These are phyloP conservation scores for Serendipita sp. DNA, from an alignment of 768 basidiomycete genomes.

Conservation along the genomic window DNA sequence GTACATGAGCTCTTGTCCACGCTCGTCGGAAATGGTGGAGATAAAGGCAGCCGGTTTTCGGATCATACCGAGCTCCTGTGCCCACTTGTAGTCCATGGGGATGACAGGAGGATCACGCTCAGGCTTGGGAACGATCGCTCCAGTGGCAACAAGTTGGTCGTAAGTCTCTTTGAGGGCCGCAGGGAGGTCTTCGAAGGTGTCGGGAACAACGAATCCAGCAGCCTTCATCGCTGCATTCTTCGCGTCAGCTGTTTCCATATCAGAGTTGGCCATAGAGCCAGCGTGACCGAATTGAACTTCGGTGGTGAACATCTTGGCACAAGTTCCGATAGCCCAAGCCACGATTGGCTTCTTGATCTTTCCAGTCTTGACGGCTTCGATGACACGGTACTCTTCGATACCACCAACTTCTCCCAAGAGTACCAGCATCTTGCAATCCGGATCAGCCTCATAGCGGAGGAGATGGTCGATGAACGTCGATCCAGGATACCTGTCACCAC, in stretches of 20 bases:
- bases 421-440: slow-evolving; percentile 97
- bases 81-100: slow-evolving; percentile 99
- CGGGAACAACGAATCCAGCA: slow-evolving; percentile 92
- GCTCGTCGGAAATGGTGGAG: slow-evolving; percentile 98
- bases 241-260: slow-evolving; percentile 92
- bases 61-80: slow-evolving; percentile 93
- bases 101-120: slow-evolving; percentile 90
- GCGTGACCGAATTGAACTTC: slow-evolving; percentile 99
- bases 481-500: slow-evolving; percentile 97
- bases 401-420: slow-evolving; percentile 98
- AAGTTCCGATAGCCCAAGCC: slow-evolving; percentile 99
- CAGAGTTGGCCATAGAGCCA: slow-evolving; percentile 94
- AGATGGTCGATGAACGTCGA: slow-evolving; percentile 98
- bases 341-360: slow-evolving; percentile 96
- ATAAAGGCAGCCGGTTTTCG: slow-evolving; percentile 98
- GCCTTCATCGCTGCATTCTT: slow-evolving; percentile 93
- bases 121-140: slow-evolving; percentile 47
- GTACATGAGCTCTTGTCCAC: slow-evolving; percentile 95
- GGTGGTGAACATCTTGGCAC: slow-evolving; percentile 99
- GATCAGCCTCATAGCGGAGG: slow-evolving; percentile 91
- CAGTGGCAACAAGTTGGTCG: slow-evolving; percentile 55
- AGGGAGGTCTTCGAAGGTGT: slow-evolving; percentile 94
- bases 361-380: slow-evolving; percentile 88
- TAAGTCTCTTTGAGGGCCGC: slow-evolving; percentile 71
- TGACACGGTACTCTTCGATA: slow-evolving; percentile 97